Conservation (phyloP, 73 alveolate species). For the Stentor coeruleus region DNA sequence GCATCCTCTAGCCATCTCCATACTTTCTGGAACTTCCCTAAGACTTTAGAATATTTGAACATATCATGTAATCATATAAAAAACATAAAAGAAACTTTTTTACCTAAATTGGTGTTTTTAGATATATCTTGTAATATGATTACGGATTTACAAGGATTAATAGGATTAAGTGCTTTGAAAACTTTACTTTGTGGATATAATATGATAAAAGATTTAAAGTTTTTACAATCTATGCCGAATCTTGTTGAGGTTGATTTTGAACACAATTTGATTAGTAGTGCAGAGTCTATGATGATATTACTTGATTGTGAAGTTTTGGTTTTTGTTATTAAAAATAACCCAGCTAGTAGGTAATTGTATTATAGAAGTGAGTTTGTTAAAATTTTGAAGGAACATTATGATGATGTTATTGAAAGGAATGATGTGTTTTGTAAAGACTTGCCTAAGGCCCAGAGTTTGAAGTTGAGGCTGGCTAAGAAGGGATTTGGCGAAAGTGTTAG, state of each 20-base stretch:
- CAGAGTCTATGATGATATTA: neutral
- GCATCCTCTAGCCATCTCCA: neutral
- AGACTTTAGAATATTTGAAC: neutral
- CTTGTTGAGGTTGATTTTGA: neutral
- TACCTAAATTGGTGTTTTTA: neutral
- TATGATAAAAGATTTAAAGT: neutral
- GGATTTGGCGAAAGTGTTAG: neutral
- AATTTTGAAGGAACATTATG: too few relatives aligned
- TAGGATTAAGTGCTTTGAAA: neutral
- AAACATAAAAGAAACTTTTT: neutral
- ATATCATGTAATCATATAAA: neutral
- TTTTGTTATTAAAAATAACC: neutral
- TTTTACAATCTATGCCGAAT: neutral
- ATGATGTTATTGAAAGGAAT: neutral
- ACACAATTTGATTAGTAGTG: neutral
- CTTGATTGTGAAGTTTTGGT: neutral
- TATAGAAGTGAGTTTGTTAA: too few relatives aligned
- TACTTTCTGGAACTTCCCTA: neutral
- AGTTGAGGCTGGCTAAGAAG: neutral
- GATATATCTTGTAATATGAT: neutral
- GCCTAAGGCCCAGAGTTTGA: neutral
- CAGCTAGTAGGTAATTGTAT: neutral
- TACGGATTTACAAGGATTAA: too few relatives aligned
- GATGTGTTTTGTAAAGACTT: neutral
- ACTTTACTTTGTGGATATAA: neutral